Evolutionary conservation across 805 yeast species (phyloP).

Genomic region (Kodamaea leandrae): DNA sequence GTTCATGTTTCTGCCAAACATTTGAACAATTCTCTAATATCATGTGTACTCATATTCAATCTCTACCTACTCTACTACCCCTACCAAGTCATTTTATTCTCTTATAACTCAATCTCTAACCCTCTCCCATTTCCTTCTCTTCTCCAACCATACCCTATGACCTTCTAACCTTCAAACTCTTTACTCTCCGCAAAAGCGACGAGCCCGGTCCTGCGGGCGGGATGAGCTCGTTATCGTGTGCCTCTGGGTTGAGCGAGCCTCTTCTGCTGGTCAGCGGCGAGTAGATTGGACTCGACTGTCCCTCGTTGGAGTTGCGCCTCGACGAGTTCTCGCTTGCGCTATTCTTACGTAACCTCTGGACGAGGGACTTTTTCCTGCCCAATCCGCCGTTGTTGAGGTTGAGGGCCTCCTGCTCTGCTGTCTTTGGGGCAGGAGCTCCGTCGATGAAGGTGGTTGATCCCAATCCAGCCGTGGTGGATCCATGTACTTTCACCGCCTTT

Average conservation of each 20-base stretch:
- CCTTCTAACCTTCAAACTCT: conserved; percentile 75
- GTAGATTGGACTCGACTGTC: conserved; percentile 8
- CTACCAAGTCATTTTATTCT: no score
- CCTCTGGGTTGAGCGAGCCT: conserved; percentile 13
- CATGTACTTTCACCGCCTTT: conserved; percentile 76
- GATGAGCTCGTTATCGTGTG: conserved; percentile 9
- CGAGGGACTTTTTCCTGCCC: conserved; percentile 81
- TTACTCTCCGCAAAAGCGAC: conserved; percentile 78
- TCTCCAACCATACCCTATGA: no score
- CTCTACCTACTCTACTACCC: no score
- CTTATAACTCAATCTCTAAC: no score
- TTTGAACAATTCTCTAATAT: no score
- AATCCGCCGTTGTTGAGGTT: conserved; percentile 42
- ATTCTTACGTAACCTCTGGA: conserved; percentile 56
- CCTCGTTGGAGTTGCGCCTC: conserved; percentile 32
- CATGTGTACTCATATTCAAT: no score
- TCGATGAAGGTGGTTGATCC: conserved; percentile 92
- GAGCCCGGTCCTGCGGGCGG: conserved; percentile 15
- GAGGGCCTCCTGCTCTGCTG: conserved; percentile 25
- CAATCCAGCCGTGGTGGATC: conserved; percentile 79
- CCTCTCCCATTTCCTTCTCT: no score
- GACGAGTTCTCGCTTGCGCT: conserved; percentile 30
- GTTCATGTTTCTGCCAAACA: no score
- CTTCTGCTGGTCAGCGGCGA: conserved; percentile 14
- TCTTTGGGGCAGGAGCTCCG: conserved; percentile 88